A percentile compares a stretch with the other conserved stretches of the same genome.
Evolutionary conservation across 2,329 filamentous ascomycete genomes (phyloP).

Genomic region (Colletotrichum gloeosporioides): DNA sequence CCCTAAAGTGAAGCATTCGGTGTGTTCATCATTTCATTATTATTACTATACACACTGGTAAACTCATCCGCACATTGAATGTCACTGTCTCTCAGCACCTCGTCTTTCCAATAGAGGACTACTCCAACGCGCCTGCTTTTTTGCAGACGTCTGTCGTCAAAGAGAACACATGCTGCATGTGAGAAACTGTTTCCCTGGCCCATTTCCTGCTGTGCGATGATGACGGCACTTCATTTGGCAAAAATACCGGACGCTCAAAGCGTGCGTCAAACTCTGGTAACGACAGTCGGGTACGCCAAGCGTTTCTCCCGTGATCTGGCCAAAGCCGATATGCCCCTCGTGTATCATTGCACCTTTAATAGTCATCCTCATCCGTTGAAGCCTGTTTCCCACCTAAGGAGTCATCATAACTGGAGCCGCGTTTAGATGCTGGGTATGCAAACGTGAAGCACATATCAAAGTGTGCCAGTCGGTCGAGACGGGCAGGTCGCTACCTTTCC

Average conservation of each 20-base stretch:
- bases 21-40: slow-evolving; percentile 20
- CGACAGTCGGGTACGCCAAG: slow-evolving; percentile 9
- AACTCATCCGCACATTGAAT: not conserved
- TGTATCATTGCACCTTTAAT: not conserved
- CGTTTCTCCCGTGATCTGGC: not conserved
- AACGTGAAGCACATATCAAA: slow-evolving; percentile 12
- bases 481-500: slow-evolving; percentile 57
- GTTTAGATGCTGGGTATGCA: slow-evolving; percentile 4
- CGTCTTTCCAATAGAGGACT: slow-evolving; percentile 9
- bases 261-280: not conserved
- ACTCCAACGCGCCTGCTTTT: not conserved
- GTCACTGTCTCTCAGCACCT: not conserved
- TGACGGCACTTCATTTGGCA: not conserved
- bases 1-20: not conserved
- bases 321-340: not conserved
- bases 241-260: not conserved
- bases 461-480: slow-evolving; percentile 23
- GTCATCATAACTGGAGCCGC: not conserved
- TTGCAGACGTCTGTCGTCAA: not conserved
- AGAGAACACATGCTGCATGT: not conserved
- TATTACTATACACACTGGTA: slow-evolving; percentile 21
- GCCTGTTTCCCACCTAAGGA: not conserved
- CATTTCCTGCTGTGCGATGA: not conserved
- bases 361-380: not conserved
- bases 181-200: not conserved